Conservation (phyloP, 768 basidiomycete species). For the Pleurotus ostreatus region DNA sequence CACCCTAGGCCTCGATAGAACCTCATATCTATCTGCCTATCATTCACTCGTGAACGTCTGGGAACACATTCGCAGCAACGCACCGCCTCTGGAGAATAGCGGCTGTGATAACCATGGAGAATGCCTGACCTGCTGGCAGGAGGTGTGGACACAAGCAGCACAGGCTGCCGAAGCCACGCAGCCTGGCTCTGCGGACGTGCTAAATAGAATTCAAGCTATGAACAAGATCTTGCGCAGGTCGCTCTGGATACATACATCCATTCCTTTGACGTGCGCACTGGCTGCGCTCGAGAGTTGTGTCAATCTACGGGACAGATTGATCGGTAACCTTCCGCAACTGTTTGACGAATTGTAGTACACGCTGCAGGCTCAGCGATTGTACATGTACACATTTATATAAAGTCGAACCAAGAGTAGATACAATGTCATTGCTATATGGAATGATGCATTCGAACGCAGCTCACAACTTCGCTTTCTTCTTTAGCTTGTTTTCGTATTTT, state of each 20-base stretch:
- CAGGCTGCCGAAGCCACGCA: slow-evolving; percentile 40
- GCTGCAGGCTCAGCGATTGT: background rate
- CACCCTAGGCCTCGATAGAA: background rate
- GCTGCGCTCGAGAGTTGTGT: slow-evolving; percentile 32
- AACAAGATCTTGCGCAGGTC: slow-evolving; percentile 34
- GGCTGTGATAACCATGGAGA: slow-evolving; percentile 48
- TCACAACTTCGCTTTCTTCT: slow-evolving; percentile 29
- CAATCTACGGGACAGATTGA: slow-evolving; percentile 2
- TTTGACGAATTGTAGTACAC: background rate
- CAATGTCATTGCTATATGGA: background rate
- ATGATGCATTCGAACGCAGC: background rate
- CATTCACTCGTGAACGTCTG: slow-evolving; percentile 50
- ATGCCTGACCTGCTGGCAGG: slow-evolving; percentile 47
- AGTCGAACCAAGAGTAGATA: background rate
- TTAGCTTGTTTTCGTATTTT: slow-evolving; percentile 37
- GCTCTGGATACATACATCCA: slow-evolving; percentile 26
- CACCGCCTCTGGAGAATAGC: slow-evolving; percentile 36
- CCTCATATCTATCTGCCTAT: slow-evolving; percentile 36
- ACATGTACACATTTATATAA: background rate
- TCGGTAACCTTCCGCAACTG: background rate
- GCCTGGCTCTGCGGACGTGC: slow-evolving; percentile 49
- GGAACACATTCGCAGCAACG: slow-evolving; percentile 44
- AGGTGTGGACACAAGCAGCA: slow-evolving; percentile 48
- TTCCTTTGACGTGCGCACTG: slow-evolving; percentile 39
- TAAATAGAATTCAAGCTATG: slow-evolving; percentile 48